Base-by-base conservation (phyloP, 768 basidiomycete genomes). In the Kockovaella imperatae region DNA sequence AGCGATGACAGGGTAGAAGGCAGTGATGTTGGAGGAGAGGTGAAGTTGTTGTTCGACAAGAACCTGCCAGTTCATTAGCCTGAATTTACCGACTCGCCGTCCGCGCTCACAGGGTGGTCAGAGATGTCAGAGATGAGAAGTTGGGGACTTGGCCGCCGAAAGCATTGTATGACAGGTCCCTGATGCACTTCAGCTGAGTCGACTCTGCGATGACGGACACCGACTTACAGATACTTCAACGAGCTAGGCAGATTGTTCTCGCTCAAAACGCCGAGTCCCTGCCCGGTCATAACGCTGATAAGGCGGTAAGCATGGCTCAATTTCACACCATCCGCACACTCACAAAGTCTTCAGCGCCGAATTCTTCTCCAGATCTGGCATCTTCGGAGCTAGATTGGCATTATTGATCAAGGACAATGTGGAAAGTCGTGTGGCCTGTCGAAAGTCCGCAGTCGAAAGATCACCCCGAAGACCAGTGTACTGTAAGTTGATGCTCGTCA, bases 111-210 rank as follows among this genome's bases (percentile, higher is more conserved):
- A 71, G 53, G n/a, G 69, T 67, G 23, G 56, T 48, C 1, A 71
- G 46, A 2, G 50, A 46, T 3, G 51, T 53, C 5, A 71, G 45
- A 5, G 40, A 20, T 13, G 53, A 28, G 41, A 68, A 56, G 11
- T 57, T 47, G 0, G 69, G 67, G 11, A 67, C 47, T 8, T 56
- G 31, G 5, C 69, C 67, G 5, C 50, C 39, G 10, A 72, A 46
- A 1, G 58, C 48, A 42, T 72, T 72, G 45, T 51, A 70, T 3
- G 71, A 72, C 10, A 72, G 39, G 45, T 72, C 71, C 11, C 66
- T 69, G 44, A 13, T 11, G 20, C 13, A 24, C 40, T n/a, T 51
- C 35, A 52, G 44, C 35, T 31, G 15, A 4, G 20, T 10, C n/a
- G n/a, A 10, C 24, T 6, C 23, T 35, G 20, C 28, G 13, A 49